Evolutionary conservation across 768 basidiomycete genomes (phyloP), one percentile per base, ranked within the genome.

Genomic region (Austroboletus festivus): DNA sequence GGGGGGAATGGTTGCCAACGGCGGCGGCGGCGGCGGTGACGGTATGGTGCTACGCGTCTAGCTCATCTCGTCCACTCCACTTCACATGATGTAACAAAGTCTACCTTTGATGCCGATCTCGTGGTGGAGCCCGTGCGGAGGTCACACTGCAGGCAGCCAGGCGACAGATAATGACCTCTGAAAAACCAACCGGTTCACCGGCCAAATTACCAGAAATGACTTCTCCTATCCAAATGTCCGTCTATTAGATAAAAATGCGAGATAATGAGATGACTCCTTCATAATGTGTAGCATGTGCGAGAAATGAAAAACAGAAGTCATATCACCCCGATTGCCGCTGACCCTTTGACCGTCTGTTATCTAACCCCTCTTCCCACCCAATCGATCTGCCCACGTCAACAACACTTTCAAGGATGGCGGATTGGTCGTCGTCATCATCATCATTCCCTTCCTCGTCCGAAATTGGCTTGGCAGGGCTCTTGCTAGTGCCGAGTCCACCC

Each of bases 201-300:
- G 26, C 49, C 48, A 53, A 39, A 48, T 48, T 65, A 38, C 64
- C 63, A 56, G 58, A 66, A 54, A 48, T 51, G 44, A 56, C 46
- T 55, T 38, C 50, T 54, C 51, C 47, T 55, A 65, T 48, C 64
- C 64, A 67, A 68, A 69, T 68, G 44, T 68, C 65, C 67, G 65
- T 57, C 62, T 48, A 67, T 65, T 65, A 67, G 62, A 68, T 66
- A 68, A 68, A 64, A 54, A 54, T 44, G 55, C 46, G 12, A 54
- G 53, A 52, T 60, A 57, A 54, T 53, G 44, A 50, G 41, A 51
- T 15, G 44, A 58, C 63, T 54, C 58, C 56, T 53, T 66, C 53
- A 50, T 55, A 54, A 51, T 42, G 42, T 5, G 44, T 52, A 23
- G 31, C 45, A 46, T 48, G 51, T 50, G 48, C 30, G 30, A 21